These are phyloP conservation scores for Aspergillus nomiae DNA, from an alignment of 2,329 filamentous ascomycete genomes.

Conservation along the genomic window DNA sequence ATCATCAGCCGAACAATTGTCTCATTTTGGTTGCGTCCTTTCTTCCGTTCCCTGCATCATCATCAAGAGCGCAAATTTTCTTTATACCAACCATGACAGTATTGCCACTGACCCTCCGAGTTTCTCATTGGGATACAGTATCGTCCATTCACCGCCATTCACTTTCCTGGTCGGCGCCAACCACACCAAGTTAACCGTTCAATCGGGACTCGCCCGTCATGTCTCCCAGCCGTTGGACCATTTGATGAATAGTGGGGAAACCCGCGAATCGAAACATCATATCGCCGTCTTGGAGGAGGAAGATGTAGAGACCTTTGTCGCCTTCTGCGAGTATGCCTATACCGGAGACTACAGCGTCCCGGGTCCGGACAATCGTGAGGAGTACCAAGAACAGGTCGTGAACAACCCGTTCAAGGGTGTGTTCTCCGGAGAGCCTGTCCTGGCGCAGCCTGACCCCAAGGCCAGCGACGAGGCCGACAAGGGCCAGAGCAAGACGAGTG, in stretches of 20 bases:
- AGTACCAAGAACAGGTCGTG: conserved; percentile 19
- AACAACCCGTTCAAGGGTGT: conserved; percentile 17
- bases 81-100: conserved; percentile 17
- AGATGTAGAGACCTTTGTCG: conserved; percentile 52
- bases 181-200: conserved; percentile 50
- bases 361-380: conserved; percentile 24
- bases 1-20: neutral
- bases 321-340: conserved; percentile 54
- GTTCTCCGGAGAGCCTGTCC: conserved; percentile 17
- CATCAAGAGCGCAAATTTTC: neutral
- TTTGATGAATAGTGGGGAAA: conserved; percentile 50
- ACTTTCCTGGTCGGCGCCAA: conserved; percentile 50
- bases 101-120: conserved; percentile 24
- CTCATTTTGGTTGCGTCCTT: neutral
- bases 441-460: neutral
- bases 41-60: neutral
- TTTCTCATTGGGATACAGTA: conserved; percentile 32
- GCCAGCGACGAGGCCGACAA: neutral
- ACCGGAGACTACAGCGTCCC: conserved; percentile 50
- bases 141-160: conserved; percentile 47
- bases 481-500: neutral
- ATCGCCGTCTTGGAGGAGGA: conserved; percentile 49
- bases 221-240: conserved; percentile 47
- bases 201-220: conserved; percentile 47
- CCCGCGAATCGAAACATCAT: conserved; percentile 46